phyloP scores from a whole-genome alignment of 805 yeast species.

The Starmerella bombi region DNA sequence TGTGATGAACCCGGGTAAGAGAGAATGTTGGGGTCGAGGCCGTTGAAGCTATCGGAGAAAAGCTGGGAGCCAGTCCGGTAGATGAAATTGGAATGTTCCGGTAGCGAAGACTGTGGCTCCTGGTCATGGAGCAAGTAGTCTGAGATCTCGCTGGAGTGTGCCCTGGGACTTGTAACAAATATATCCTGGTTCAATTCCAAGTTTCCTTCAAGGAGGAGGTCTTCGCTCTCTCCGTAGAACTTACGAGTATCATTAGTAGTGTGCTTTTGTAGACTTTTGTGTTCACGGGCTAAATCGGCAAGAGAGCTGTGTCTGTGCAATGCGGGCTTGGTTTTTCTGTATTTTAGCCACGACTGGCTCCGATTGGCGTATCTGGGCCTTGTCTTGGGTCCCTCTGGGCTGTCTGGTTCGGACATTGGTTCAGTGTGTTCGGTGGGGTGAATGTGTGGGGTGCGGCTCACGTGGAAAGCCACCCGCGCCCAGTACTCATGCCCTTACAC shows the following conservation, averaged over 20 bases:
- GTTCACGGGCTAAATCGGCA: constrained; percentile 20
- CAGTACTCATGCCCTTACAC: too few relatives aligned
- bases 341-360: neutral
- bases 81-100: constrained; percentile 9
- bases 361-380: neutral
- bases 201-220: constrained; percentile 1
- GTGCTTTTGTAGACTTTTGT: constrained; percentile 4
- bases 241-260: constrained; percentile 14
- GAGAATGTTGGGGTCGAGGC: too few relatives aligned
- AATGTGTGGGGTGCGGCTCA: constrained; percentile 1
- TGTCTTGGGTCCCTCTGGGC: too few relatives aligned
- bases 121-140: too few relatives aligned
- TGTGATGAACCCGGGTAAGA: too few relatives aligned
- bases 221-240: constrained; percentile 9
- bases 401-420: too few relatives aligned
- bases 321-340: neutral
- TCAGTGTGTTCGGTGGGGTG: too few relatives aligned
- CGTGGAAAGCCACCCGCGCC: neutral
- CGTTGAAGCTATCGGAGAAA: neutral
- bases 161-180: too few relatives aligned
- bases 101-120: neutral
- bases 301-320: constrained; percentile 16
- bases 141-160: too few relatives aligned
- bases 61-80: constrained; percentile 14
- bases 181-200: too few relatives aligned